Evolutionary conservation across 2,329 filamentous ascomycete genomes (phyloP), one percentile per base, ranked within the genome.

Genomic region (Diplodia seriata): DNA sequence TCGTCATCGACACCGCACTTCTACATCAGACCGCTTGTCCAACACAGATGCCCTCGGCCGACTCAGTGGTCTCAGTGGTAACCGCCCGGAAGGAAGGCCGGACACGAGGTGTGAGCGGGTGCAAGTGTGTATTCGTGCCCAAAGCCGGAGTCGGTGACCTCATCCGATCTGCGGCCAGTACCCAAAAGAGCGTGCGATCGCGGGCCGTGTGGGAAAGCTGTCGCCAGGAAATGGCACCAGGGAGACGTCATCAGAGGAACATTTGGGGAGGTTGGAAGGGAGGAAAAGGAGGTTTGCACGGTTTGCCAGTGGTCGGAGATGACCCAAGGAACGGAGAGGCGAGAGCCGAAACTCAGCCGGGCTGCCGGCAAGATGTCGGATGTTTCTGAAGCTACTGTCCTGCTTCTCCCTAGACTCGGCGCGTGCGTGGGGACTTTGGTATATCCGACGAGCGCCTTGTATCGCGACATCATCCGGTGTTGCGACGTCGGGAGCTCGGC

Each of bases 241-340:
- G 31, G 4, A 8, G 7, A 56, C 53, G 53, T 56, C 53, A 56
- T 56, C 53, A 38, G 31, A 33, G 23, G 20, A 12, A 56, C 18
- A 33, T 38, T 38, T 4, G 40, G 31, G 29, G 29, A 56, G 18
- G 29, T 40, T 57, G 53, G 29, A 29, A 11, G 36, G 55, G n/a
- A 29, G 12, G 14, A 29, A 59, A 59, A 43, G 11, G 18, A 59
- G 55, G 55, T 59, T 47, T 47, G 36, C 36, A 38, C 31, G 31
- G 31, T 33, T 33, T 33, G 31, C 12, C 38, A n/a, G 11, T 3
- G 55, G 20, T 59, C 55, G 55, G 55, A 59, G 55, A 59, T 59
- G n/a, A 29, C 26, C 26, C 26, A 26, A n/a, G 11, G 20, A 26
- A 40, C 8, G 20, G 18, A 23, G 31, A 23, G 31, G 38, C 11